Conservation (phyloP, 169 alveolate species). For the Plasmodium cynomolgi region DNA sequence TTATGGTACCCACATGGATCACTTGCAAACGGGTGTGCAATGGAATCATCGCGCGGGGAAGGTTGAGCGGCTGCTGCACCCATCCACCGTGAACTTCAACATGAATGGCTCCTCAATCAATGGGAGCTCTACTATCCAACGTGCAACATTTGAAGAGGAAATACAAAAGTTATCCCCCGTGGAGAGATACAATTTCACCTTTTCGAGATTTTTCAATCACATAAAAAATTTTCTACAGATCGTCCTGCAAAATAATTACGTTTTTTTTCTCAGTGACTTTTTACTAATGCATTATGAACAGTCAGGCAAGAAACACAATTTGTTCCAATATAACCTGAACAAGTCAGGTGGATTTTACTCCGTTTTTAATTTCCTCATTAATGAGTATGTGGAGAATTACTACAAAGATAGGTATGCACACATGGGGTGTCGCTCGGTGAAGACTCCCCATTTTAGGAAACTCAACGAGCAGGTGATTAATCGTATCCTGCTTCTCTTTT, state of each 20-base stretch:
- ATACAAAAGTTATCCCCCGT: not conserved
- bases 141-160: not conserved
- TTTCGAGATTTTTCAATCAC: not conserved
- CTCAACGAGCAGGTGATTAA: conserved; percentile 26
- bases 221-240: conserved; percentile 27
- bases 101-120: conserved; percentile 5
- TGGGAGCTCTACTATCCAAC: not conserved
- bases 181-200: not conserved
- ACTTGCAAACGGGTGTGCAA: not conserved
- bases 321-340: conserved; percentile 26
- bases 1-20: not conserved
- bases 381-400: conserved; percentile 12
- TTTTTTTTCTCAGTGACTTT: conserved; percentile 60
- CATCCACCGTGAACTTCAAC: not conserved
- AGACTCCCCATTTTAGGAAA: conserved; percentile 6
- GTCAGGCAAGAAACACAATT: conserved; percentile 6
- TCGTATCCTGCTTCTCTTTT: conserved; percentile 16
- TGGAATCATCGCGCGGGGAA: not conserved
- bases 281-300: conserved; percentile 53
- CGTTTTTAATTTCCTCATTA: conserved; percentile 17
- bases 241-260: conserved; percentile 50
- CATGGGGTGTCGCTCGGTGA: not conserved
- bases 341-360: conserved; percentile 39
- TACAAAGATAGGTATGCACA: not conserved
- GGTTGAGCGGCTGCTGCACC: conserved; percentile 2